Conservation (phyloP, 768 basidiomycete species). For the Rhizopogon sp. region DNA sequence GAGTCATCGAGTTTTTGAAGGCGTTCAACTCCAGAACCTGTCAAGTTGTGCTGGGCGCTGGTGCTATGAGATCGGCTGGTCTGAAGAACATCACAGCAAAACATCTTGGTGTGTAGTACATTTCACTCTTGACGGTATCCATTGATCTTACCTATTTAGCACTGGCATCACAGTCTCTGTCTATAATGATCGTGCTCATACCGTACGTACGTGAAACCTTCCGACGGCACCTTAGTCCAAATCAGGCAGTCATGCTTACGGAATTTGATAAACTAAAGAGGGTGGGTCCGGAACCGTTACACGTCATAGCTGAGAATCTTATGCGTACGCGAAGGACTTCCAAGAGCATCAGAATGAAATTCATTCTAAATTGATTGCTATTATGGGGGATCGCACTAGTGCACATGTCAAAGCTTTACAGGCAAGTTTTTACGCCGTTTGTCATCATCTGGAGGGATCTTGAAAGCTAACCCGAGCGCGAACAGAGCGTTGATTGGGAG, state of each 20-base stretch:
- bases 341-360: conserved; percentile 99
- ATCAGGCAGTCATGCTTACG: conserved; percentile 94
- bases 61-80: conserved; percentile 98
- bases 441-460: not conserved
- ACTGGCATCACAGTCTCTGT: conserved; percentile 92
- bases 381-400: conserved; percentile 92
- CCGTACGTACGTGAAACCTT: conserved; percentile 96
- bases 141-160: conserved; percentile 42
- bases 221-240: conserved; percentile 86
- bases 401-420: conserved; percentile 83
- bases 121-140: conserved; percentile 3
- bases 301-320: not conserved
- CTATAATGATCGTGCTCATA: conserved; percentile 89
- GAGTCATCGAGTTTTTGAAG: conserved; percentile 93
- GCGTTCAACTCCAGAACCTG: conserved; percentile 98
- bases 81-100: conserved; percentile 98
- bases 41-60: conserved; percentile 96
- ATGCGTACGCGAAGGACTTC: conserved; percentile 52
- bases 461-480: conserved; percentile 1
- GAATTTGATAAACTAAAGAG: conserved; percentile 99
- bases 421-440: conserved; percentile 35
- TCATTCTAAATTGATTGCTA: conserved; percentile 93
- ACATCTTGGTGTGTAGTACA: conserved; percentile 68
- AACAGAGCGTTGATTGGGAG: conserved; percentile 77
- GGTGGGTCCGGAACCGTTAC: conserved; percentile 41